These are phyloP conservation scores for Quercus ilex DNA, from an alignment of 306 rosid genomes.

Conservation along the genomic window DNA sequence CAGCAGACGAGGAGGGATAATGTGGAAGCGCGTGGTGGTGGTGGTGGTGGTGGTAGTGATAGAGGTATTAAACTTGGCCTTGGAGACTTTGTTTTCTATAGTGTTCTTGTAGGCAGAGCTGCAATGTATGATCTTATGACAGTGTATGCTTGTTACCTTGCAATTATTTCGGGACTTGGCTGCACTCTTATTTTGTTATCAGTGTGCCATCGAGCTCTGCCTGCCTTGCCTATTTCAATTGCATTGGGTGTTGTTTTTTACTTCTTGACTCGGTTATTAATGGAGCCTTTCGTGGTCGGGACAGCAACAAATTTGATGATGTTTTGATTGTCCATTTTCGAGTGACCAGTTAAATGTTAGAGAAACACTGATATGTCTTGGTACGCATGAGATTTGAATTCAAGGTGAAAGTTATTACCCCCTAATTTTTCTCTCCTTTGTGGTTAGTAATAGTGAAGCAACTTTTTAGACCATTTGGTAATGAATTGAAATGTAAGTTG, in stretches of 20 bases:
- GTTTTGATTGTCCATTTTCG: conserved; percentile 46
- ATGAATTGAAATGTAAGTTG: background rate
- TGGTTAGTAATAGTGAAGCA: conserved; percentile 25
- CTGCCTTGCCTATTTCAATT: conserved; percentile 89
- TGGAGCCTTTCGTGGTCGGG: conserved; percentile 96
- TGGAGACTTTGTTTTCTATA: conserved; percentile 91
- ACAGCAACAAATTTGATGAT: conserved; percentile 80
- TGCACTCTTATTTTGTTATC: conserved; percentile 90
- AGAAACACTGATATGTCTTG: conserved; percentile 19
- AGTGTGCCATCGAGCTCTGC: conserved; percentile 69
- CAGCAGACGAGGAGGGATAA: conserved; percentile 24
- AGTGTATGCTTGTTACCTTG: conserved; percentile 94
- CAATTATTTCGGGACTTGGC: conserved; percentile 84
- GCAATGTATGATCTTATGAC: conserved; percentile 99
- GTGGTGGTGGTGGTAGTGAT: background rate
- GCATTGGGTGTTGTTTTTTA: conserved; percentile 78
- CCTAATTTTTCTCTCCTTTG: conserved; percentile 11
- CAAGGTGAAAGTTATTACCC: conserved; percentile 17
- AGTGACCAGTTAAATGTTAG: conserved; percentile 27
- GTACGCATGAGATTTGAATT: conserved; percentile 20
- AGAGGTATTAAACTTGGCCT: conserved; percentile 91
- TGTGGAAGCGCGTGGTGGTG: conserved; percentile 22
- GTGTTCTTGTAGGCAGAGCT: conserved; percentile 96
- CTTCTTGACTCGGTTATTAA: conserved; percentile 77
- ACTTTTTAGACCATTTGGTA: background rate